These are phyloP conservation scores for Scenedesmus sp. DNA, from an alignment of 163 green algal species.

Conservation along the genomic window DNA sequence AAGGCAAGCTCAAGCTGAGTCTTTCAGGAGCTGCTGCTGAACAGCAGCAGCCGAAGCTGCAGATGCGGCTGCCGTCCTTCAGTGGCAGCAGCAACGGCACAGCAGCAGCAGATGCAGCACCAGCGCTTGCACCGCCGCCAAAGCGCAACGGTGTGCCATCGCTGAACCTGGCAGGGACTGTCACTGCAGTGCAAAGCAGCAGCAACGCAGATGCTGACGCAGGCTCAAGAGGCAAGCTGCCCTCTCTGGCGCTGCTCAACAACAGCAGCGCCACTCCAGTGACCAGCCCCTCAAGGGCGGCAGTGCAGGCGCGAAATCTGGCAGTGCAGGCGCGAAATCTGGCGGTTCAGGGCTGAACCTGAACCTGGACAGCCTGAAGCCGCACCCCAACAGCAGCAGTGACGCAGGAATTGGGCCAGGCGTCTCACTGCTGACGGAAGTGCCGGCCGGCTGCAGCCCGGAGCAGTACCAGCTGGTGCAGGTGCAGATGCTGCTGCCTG, in stretches of 20 bases:
- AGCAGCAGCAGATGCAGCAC: slow-evolving; percentile 13
- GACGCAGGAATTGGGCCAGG: neutral
- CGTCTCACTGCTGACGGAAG: neutral
- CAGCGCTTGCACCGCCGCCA: no score
- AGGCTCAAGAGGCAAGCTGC: slow-evolving; percentile 21
- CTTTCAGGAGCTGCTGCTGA: neutral
- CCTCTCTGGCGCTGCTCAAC: slow-evolving; percentile 25
- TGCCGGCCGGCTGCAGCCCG: neutral
- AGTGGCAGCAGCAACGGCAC: neutral
- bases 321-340: no score
- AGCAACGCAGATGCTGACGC: neutral
- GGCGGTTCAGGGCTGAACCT: neutral
- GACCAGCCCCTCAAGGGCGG: neutral
- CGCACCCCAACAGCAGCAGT: neutral
- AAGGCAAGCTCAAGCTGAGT: neutral
- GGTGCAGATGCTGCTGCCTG: slow-evolving; percentile 46
- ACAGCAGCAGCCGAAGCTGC: neutral
- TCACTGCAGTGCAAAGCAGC: neutral
- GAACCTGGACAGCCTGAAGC: neutral
- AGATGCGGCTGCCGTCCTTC: neutral
- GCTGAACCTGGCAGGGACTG: neutral
- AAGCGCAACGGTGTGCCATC: neutral
- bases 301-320: neutral
- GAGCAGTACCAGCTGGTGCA: slow-evolving; percentile 19
- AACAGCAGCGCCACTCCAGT: neutral